Base-by-base conservation (phyloP, 495 filamentous ascomycete genomes). In the Tuber aestivum region DNA sequence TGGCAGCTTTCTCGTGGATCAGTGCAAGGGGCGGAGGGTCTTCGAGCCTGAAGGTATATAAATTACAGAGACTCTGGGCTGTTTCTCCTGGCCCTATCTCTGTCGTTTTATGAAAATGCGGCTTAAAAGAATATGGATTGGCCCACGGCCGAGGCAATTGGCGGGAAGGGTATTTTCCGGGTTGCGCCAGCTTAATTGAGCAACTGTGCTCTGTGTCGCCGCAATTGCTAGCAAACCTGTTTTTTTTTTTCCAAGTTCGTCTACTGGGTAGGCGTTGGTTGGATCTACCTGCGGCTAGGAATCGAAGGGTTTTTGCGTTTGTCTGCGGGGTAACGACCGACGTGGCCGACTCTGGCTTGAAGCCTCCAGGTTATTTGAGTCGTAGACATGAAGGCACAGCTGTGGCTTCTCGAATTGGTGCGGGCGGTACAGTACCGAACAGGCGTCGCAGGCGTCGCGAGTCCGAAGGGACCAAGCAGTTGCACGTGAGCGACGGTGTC, bases 191-290 rank as follows among this genome's bases (percentile, higher is more conserved):
- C 27, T 65, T 35, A 32, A 65, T 35, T 65, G 35, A 61, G 50
- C n/a, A 61, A 27, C 3, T 35, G 27, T 35, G 56, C 27, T 65
- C 56, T 65, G 56, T 32, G 56, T 65, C 56, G n/a, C 27, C 27
- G 32, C 27, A 35, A 65, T 65, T 65, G n/a, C 56, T 61, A 61
- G n/a, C 50, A 61, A 61, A 61, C 50, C 50, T 65, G 56, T 65
- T 65, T 65, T 65, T 65, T 40, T 40, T 7, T 40, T 40, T 40
- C 27, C 16, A 35, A 18, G 56, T 35, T 27, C 27, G 56, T 18
- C 27, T 35, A 27, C 50, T 61, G 23, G 14, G n/a, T 14, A 18
- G 56, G 56, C 12, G 27, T 65, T 35, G 56, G 56, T 18, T 14
- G 56, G 32, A 65, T 35, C 56, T 35, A 35, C 27, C 27, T 35